A percentile compares a stretch with the other conserved stretches of the same genome.
phyloP scores from a whole-genome alignment of 768 basidiomycete genomes.

The Lactarius hengduanensis region DNA sequence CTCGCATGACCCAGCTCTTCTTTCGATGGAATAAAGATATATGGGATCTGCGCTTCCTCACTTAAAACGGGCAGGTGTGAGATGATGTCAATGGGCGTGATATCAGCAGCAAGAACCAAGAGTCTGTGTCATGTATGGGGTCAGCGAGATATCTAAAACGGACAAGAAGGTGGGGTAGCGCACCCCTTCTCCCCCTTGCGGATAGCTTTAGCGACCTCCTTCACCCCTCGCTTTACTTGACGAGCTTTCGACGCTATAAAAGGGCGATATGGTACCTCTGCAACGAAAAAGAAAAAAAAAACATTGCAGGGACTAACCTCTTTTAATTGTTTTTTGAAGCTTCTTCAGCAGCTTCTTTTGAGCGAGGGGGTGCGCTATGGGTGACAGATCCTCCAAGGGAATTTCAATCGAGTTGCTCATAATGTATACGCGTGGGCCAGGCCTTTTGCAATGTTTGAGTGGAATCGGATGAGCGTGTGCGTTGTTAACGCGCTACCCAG shows the following conservation, averaged over 20 bases:
- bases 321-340: conserved; percentile 92
- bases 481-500: no score
- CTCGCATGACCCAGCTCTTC: conserved; percentile 96
- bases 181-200: conserved; percentile 97
- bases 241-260: conserved; percentile 83
- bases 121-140: conserved; percentile 48
- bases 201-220: conserved; percentile 97
- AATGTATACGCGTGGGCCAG: no score
- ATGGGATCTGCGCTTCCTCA: conserved; percentile 91
- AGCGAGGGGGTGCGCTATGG: conserved; percentile 92
- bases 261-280: conserved; percentile 7
- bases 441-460: no score
- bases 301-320: conserved; percentile 49
- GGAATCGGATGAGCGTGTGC: no score
- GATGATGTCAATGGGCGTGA: conserved; percentile 97
- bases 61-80: conserved; percentile 93
- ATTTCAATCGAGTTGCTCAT: conserved; percentile 44
- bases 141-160: neutral
- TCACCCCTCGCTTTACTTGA: conserved; percentile 96
- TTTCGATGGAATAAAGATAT: conserved; percentile 86
- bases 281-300: neutral
- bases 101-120: conserved; percentile 92
- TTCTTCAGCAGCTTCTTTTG: conserved; percentile 93
- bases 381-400: conserved; percentile 79
- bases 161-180: conserved; percentile 32